Base-by-base conservation (phyloP, 2,329 filamentous ascomycete genomes). In the Beauveria sp. region DNA sequence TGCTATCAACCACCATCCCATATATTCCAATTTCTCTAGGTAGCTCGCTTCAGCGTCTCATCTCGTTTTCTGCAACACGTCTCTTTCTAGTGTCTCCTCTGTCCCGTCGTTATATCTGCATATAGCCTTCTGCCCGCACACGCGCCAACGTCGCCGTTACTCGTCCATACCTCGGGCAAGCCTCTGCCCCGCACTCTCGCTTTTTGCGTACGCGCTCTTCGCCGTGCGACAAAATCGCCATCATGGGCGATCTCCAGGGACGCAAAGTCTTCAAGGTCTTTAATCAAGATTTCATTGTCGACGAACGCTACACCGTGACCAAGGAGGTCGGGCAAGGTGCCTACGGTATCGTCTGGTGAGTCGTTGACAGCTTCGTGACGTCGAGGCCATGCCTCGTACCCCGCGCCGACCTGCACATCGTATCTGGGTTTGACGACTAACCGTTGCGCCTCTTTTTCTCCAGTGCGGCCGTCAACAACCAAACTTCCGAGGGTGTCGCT, bases 191-290 rank as follows among this genome's bases (percentile, higher is more conserved):
- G 42, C 58, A 50, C 18, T 50, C 50, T 40, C 30, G 22, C 51
- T 55, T 55, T 51, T 61, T 34, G 46, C 59, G 63, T 63, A 56
- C 49, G 46, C 59, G 34, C 38, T 14, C 46, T 51, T 58, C 61
- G 43, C 52, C 47, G 54, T 22, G 30, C 58, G 59, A 12, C 61
- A 50, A 65, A 57, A 26, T 22, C 58, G 49, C 51, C 51, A 54
- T 58, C 67, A 69, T 77, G 76, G 68, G 71, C 62, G 75, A 78
- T 63, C 72, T 78, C 50, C 71, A 78, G 67, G 74, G 76, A 72
- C 88, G 92, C 78, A 97, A 96, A 84, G 86, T 93, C 77, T 97
- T 96, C 84, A 96, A 96, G 87, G 93, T 99, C 75, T 99, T 99
- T 80, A 97, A 97, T 82, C 95, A 99, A 74, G 95, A 99, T 80